Conservation (phyloP, 768 basidiomycete species). For the Suillus placidus region DNA sequence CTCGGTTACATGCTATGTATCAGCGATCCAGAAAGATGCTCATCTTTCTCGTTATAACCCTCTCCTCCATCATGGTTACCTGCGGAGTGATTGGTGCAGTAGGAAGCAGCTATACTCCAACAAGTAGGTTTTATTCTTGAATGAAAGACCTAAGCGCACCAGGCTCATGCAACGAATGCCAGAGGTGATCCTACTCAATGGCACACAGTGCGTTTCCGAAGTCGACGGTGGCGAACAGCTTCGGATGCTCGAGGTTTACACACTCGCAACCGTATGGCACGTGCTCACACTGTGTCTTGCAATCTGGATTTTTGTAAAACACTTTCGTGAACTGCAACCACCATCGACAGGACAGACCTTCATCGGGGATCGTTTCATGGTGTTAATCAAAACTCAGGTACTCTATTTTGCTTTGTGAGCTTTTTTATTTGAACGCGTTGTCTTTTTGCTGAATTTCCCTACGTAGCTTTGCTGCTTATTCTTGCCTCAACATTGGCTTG, state of each 20-base stretch:
- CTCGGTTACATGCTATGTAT: conserved; percentile 3
- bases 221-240: neutral
- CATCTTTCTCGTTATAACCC: neutral
- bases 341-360: neutral
- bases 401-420: neutral
- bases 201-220: neutral
- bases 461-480: neutral
- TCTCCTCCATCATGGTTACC: neutral
- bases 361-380: neutral
- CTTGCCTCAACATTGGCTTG: neutral
- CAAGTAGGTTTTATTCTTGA: neutral
- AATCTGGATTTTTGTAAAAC: neutral
- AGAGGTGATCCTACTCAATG: neutral
- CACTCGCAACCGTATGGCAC: neutral
- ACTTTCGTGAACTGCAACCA: neutral
- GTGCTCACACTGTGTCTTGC: neutral
- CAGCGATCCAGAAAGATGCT: neutral
- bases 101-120: neutral
- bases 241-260: neutral
- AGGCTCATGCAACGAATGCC: neutral
- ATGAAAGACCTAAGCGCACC: neutral
- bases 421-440: neutral
- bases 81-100: neutral
- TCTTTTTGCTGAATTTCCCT: neutral
- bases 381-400: neutral